Conservation (phyloP, 2,329 filamentous ascomycete species). For the Fusarium sulawesiense region DNA sequence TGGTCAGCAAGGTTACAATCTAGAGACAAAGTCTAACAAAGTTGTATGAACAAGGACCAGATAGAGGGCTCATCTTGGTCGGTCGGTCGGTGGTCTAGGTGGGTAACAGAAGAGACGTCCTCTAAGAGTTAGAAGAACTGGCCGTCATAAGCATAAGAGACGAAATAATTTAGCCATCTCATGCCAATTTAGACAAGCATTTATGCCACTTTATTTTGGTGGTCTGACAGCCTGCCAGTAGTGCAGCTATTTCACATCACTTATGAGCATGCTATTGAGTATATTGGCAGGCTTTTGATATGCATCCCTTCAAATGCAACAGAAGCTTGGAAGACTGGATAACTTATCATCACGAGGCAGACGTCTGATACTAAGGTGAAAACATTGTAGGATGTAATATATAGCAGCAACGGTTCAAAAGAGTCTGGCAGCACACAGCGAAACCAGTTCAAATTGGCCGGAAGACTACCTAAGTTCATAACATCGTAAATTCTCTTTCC, state of each 20-base stretch:
- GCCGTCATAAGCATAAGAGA: no score
- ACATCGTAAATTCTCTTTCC: slow-evolving; percentile 28
- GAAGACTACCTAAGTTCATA: slow-evolving; percentile 24
- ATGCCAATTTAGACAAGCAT: no score
- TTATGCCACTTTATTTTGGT: no score
- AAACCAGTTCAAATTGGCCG: slow-evolving; percentile 4
- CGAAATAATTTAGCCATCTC: no score
- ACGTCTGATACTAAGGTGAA: not conserved
- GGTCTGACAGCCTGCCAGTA: no score
- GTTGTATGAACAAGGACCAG: not conserved
- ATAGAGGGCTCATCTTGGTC: not conserved
- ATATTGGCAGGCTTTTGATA: not conserved
- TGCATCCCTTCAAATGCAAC: not conserved
- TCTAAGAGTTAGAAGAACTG: no score
- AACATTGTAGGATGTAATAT: slow-evolving; percentile 17
- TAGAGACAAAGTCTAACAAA: not conserved
- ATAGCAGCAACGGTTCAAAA: not conserved
- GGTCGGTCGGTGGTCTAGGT: not conserved
- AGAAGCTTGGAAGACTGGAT: not conserved
- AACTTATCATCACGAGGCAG: not conserved
- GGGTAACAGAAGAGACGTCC: no score
- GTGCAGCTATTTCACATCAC: not conserved
- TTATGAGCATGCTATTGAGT: not conserved
- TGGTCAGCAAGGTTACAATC: not conserved
- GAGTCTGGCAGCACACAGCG: not conserved